Base-by-base conservation (phyloP, 2,329 filamentous ascomycete species). In the Venturia pyrina region DNA sequence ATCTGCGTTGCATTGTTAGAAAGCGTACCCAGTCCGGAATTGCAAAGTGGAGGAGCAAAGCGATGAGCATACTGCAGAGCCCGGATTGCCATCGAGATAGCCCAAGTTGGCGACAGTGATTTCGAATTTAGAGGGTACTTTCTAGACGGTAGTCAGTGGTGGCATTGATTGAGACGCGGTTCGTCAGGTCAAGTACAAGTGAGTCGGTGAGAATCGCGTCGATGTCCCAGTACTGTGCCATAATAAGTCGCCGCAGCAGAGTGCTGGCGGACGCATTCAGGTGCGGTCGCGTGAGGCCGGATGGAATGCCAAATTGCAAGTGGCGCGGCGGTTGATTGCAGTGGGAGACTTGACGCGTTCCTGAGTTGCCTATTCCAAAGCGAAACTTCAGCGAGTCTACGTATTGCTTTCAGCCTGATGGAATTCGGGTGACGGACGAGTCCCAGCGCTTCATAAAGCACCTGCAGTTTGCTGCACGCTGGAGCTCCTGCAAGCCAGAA, bases 91-190 rank as follows among this genome's bases (percentile, higher is more conserved):
- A 78, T 96, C 92, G 67, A 99, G 83, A 75, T 96, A 91, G 70
- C 93, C 93, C 59, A 98, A 85, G 66, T 90, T 87, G 24, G 92
- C 89, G 41, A 96, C 88, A 67, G 93, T 89, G 73, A 97, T 85
- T 73, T 96, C 90, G 78, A 98, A 97, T 63, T 90, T 96, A 80
- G 93, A 96, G 50, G 95, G 93, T 41, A 97, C 86, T 89, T 97
- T 98, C 87, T 96, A 71, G 34, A 21, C 41, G 34, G 61, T 37
- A 57, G 50, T 69, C 43, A 69, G 62, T 32, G 62, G 43, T 43
- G n/a, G 28, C 40, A 43, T 32, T 60, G 63, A 56, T 34, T 44
- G 53, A 21, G 63, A 67, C 43, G 53, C 8, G 43, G 19, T 43
- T 17, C 5, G 46, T 21, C 1, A n/a, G 41, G 37, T 21, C 15